phyloP scores from a whole-genome alignment of 805 yeast genomes.

The Candida nemodendra region DNA sequence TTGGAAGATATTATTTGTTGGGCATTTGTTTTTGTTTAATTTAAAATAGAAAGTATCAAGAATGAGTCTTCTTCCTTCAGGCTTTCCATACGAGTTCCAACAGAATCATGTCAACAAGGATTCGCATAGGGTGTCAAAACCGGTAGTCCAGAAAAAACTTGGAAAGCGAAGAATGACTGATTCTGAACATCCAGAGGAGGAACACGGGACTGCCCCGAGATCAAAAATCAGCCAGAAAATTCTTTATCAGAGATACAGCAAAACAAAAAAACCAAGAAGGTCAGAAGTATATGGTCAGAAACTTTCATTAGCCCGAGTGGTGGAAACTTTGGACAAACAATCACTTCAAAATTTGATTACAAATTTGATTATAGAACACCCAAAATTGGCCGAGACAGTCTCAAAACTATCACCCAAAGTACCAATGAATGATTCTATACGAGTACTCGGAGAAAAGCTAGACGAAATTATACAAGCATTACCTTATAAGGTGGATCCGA shows the following conservation, averaged over 20 bases:
- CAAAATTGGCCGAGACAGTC: slow-evolving; percentile 57
- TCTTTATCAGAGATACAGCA: slow-evolving; percentile 5
- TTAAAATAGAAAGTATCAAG: neutral
- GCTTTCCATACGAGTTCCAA: slow-evolving; percentile 11
- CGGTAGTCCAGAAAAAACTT: slow-evolving; percentile 12
- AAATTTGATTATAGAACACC: slow-evolving; percentile 55
- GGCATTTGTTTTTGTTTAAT: neutral
- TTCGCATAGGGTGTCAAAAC: slow-evolving; percentile 16
- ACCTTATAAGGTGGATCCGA: slow-evolving; percentile 74
- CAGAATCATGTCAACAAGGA: slow-evolving; percentile 12
- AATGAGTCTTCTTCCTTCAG: slow-evolving; percentile 11
- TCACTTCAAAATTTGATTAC: slow-evolving; percentile 53
- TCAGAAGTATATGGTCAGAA: slow-evolving; percentile 51
- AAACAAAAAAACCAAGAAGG: slow-evolving; percentile 36
- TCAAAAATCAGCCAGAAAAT: slow-evolving; percentile 10
- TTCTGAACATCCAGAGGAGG: slow-evolving; percentile 14
- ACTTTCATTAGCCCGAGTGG: slow-evolving; percentile 59
- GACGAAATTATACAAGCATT: slow-evolving; percentile 45
- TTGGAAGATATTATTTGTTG: no score
- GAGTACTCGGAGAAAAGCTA: slow-evolving; percentile 46
- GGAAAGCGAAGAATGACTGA: slow-evolving; percentile 19
- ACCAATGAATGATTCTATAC: slow-evolving; percentile 49
- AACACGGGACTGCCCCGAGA: neutral
- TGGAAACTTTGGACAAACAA: slow-evolving; percentile 64
- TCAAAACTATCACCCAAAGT: slow-evolving; percentile 56